These are phyloP conservation scores for Colletotrichum lupini DNA, from an alignment of 2,329 filamentous ascomycete genomes.

Conservation along the genomic window DNA sequence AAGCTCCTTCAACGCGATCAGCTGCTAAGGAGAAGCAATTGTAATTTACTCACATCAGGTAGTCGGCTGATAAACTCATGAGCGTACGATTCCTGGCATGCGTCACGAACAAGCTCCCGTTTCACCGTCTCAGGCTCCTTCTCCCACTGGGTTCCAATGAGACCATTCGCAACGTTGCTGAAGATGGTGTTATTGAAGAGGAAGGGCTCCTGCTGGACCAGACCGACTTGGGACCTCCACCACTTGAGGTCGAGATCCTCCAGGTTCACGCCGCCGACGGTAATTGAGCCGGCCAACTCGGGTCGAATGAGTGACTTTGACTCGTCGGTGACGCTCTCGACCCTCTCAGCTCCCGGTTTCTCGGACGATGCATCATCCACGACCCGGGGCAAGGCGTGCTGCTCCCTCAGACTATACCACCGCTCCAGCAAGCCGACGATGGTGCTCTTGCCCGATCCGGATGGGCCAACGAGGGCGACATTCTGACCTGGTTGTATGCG, in stretches of 20 bases:
- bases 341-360: constrained; percentile 7
- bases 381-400: constrained; percentile 23
- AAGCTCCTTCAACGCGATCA: not conserved
- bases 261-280: constrained; percentile 32
- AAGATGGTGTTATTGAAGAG: constrained; percentile 65
- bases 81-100: constrained; percentile 63
- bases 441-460: constrained; percentile 57
- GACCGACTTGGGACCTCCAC: constrained; percentile 58
- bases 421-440: constrained; percentile 54
- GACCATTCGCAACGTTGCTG: constrained; percentile 59
- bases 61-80: constrained; percentile 64
- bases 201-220: constrained; percentile 67
- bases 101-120: constrained; percentile 54
- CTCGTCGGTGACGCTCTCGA: constrained; percentile 13
- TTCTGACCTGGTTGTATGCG: constrained; percentile 38
- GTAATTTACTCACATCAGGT: constrained; percentile 47
- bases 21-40: too few species aligned
- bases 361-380: not conserved
- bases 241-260: constrained; percentile 47
- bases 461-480: constrained; percentile 55
- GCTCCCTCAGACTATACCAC: constrained; percentile 47
- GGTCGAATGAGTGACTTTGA: not conserved
- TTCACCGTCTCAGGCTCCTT: constrained; percentile 51
- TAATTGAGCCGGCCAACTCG: constrained; percentile 29
- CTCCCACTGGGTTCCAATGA: constrained; percentile 51